Conservation (phyloP, 148 eudicot species). For the Hydrangea macrophylla region DNA sequence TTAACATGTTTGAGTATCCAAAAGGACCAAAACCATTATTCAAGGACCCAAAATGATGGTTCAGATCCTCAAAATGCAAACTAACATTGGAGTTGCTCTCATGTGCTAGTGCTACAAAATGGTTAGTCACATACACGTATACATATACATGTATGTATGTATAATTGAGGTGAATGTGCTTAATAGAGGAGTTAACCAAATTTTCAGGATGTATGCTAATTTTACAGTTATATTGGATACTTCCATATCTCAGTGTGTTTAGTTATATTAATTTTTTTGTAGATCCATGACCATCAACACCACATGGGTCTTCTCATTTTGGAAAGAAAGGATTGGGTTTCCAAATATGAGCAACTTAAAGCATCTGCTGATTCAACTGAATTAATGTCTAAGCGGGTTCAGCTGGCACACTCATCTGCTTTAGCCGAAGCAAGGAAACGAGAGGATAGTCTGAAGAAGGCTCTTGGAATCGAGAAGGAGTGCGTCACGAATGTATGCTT, state of each 20-base stretch:
- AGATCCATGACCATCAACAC: slow-evolving; percentile 77
- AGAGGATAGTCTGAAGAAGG: slow-evolving; percentile 79
- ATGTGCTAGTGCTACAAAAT: no score
- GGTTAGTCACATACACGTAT: no score
- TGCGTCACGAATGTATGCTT: slow-evolving; percentile 77
- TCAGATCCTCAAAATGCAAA: no score
- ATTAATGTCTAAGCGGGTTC: slow-evolving; percentile 47
- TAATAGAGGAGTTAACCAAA: not conserved
- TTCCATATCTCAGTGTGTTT: slow-evolving; percentile 7
- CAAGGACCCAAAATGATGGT: no score
- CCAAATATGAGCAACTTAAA: slow-evolving; percentile 68
- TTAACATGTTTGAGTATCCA: no score
- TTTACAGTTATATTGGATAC: not conserved
- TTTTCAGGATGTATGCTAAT: slow-evolving; percentile 4
- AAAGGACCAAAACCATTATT: no score
- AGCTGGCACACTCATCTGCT: slow-evolving; percentile 53
- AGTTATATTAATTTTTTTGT: slow-evolving; percentile 15
- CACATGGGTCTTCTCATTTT: slow-evolving; percentile 82
- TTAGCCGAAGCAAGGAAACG: slow-evolving; percentile 75
- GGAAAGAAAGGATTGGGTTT: slow-evolving; percentile 79
- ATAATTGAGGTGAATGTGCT: not conserved
- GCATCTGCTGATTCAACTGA: slow-evolving; percentile 58
- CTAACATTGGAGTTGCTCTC: no score
- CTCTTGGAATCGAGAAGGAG: slow-evolving; percentile 87
- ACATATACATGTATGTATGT: not conserved